A percentile compares a stretch with the other conserved stretches of the same genome.
Evolutionary conservation across 208 protist species (phyloP).

Genomic region (Novymonas esmeraldas): DNA sequence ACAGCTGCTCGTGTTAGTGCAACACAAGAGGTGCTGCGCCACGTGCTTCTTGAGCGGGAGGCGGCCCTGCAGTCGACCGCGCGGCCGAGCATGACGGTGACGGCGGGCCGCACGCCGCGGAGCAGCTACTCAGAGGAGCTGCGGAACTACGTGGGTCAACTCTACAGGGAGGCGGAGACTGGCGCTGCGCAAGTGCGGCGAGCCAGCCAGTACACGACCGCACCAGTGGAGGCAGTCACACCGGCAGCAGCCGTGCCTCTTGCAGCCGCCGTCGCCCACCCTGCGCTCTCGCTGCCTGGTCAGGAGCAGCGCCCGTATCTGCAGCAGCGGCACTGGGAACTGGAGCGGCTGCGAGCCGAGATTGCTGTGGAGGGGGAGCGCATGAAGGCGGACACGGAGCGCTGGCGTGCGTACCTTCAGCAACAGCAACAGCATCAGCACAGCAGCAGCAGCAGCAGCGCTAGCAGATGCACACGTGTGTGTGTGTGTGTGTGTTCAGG

Average conservation of each 20-base stretch:
- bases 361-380: constrained; percentile 52
- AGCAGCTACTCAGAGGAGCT: constrained; percentile 16
- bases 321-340: constrained; percentile 17
- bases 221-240: background rate
- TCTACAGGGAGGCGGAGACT: constrained; percentile 37
- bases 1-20: constrained; percentile 1
- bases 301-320: background rate
- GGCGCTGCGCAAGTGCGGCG: constrained; percentile 19
- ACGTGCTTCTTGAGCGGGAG: constrained; percentile 28
- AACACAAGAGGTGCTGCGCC: constrained; percentile 23
- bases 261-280: background rate
- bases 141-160: constrained; percentile 32
- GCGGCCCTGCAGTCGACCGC: constrained; percentile 12
- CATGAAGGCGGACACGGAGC: constrained; percentile 49
- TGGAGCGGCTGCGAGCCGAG: constrained; percentile 53
- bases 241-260: background rate
- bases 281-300: background rate
- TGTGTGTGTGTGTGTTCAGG: background rate
- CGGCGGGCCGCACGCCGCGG: background rate
- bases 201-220: background rate
- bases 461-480: background rate
- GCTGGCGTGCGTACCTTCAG: constrained; percentile 48
- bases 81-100: background rate
- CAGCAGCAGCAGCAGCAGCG: constrained; percentile 2
- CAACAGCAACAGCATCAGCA: constrained; percentile 22